Percentiles rank a stretch among this genome's conserved stretches.
Conservation (phyloP, 352 stramenopile species). For the Pythium plurisporium region DNA sequence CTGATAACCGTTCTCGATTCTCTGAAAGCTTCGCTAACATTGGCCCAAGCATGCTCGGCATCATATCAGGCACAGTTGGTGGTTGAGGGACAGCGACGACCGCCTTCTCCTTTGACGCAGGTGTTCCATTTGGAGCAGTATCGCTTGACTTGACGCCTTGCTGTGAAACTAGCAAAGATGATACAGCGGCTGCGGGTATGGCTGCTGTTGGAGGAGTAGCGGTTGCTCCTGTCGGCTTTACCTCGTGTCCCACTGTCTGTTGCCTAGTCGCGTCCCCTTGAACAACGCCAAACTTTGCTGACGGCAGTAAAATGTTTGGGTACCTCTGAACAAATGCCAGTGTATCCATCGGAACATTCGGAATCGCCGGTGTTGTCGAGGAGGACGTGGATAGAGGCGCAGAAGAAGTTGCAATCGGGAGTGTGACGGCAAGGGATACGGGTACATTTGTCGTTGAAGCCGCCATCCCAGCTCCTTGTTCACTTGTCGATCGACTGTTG, state of each 20-base stretch:
- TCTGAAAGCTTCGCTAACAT: slow-evolving; percentile 30
- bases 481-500: not conserved
- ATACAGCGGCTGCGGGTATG: no score
- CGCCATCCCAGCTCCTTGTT: not conserved
- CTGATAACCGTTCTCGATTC: slow-evolving; percentile 54
- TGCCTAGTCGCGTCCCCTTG: slow-evolving; percentile 9
- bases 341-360: slow-evolving; percentile 30
- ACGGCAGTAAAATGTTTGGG: slow-evolving; percentile 55
- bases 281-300: slow-evolving; percentile 21
- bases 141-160: not conserved
- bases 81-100: not conserved
- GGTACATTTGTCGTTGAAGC: not conserved
- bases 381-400: not conserved
- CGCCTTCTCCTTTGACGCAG: not conserved
- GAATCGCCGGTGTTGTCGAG: slow-evolving; percentile 14
- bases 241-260: no score
- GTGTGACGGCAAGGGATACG: slow-evolving; percentile 17
- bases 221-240: no score
- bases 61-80: slow-evolving; percentile 19
- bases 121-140: not conserved
- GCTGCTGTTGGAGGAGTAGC: no score
- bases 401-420: slow-evolving; percentile 7
- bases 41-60: slow-evolving; percentile 28
- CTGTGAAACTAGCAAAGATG: no score
- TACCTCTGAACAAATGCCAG: slow-evolving; percentile 46